phyloP scores from a whole-genome alignment of 2,329 filamentous ascomycete species.

The Aspergillus versicolor region DNA sequence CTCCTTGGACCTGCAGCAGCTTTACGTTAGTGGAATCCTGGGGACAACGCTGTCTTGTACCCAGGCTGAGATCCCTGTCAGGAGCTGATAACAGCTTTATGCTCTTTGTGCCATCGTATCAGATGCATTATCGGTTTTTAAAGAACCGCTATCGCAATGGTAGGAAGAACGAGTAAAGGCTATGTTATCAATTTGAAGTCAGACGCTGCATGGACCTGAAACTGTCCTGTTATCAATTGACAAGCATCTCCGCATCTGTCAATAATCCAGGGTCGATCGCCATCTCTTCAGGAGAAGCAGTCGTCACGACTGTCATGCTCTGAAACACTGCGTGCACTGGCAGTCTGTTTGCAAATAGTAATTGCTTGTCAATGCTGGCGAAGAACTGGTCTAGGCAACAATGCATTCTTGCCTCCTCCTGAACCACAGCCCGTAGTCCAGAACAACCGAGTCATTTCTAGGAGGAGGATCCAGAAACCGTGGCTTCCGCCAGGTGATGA shows the following conservation, averaged over 20 bases:
- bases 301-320: conserved; percentile 6
- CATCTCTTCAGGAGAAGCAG: background rate
- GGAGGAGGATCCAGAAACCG: background rate
- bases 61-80: conserved; percentile 7
- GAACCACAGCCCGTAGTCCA: background rate
- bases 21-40: conserved; percentile 15
- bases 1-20: conserved; percentile 23
- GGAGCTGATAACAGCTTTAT: background rate
- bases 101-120: background rate
- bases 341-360: background rate
- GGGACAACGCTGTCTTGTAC: conserved; percentile 11
- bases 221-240: background rate
- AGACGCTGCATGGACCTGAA: background rate
- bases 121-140: background rate
- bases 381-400: background rate
- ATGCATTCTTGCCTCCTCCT: background rate
- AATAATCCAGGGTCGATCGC: background rate
- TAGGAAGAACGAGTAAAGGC: background rate
- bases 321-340: conserved; percentile 6
- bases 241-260: background rate
- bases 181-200: background rate
- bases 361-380: background rate
- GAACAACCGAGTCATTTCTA: background rate
- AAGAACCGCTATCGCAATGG: background rate
- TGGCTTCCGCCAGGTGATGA: conserved; percentile 1